phyloP scores from a whole-genome alignment of 2,329 filamentous ascomycete species.

The Trichothecium sympodiale region DNA sequence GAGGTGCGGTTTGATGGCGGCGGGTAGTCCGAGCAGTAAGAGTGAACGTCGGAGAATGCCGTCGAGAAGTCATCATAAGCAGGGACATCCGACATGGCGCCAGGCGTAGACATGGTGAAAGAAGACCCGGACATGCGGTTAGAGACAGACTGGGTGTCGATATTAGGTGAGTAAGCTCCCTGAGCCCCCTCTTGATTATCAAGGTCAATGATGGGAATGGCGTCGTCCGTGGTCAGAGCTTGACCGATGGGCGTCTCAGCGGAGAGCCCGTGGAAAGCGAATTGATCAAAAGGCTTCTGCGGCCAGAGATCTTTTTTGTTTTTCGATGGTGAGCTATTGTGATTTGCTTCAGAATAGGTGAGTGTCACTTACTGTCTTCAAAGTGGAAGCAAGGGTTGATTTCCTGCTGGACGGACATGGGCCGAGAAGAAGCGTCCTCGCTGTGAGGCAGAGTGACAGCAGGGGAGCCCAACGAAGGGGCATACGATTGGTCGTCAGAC shows the following conservation, averaged over 20 bases:
- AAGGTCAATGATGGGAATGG: conserved; percentile 50
- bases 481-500: too few species aligned
- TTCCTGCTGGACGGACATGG: conserved; percentile 4
- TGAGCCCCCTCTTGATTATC: conserved; percentile 14
- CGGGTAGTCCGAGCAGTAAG: conserved; percentile 56
- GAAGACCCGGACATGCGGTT: conserved; percentile 63
- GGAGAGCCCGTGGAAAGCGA: conserved; percentile 45
- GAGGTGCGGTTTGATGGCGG: conserved; percentile 56
- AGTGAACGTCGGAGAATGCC: conserved; percentile 54
- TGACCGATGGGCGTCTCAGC: conserved; percentile 50
- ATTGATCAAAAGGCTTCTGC: conserved; percentile 42
- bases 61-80: conserved; percentile 63
- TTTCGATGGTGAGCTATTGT: background rate
- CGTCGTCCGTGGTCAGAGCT: conserved; percentile 51
- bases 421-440: conserved; percentile 2
- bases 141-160: conserved; percentile 41
- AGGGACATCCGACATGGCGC: conserved; percentile 54
- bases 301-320: conserved; percentile 26
- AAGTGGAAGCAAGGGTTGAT: conserved; percentile 1
- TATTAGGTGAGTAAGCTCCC: conserved; percentile 31
- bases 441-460: background rate
- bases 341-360: background rate
- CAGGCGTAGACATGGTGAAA: conserved; percentile 59
- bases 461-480: too few species aligned
- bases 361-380: conserved; percentile 2